phyloP scores from a whole-genome alignment of 2,329 filamentous ascomycete genomes.

The Aspergillus pseudoglaucus region DNA sequence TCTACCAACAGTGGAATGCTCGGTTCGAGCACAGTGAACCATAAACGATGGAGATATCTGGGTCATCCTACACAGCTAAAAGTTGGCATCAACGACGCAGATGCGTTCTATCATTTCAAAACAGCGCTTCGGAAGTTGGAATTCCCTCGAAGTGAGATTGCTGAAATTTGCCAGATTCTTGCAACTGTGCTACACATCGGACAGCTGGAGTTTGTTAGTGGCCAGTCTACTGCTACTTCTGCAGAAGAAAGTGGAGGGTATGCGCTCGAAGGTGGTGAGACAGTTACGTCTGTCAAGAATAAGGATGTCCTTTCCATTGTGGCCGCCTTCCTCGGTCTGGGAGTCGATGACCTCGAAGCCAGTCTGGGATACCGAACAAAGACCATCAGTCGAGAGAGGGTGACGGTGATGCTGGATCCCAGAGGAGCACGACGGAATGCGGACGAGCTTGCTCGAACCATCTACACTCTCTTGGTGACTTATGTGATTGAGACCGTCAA shows the following conservation, averaged over 20 bases:
- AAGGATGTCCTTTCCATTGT: slow-evolving; percentile 81
- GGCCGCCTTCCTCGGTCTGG: slow-evolving; percentile 89
- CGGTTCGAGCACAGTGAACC: slow-evolving; percentile 47
- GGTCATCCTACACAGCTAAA: slow-evolving; percentile 96
- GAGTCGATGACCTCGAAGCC: slow-evolving; percentile 71
- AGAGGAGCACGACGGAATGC: slow-evolving; percentile 84
- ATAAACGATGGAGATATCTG: slow-evolving; percentile 90
- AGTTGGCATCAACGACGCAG: slow-evolving; percentile 90
- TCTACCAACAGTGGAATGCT: slow-evolving; percentile 42
- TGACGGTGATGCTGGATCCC: slow-evolving; percentile 97
- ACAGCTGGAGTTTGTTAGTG: slow-evolving; percentile 86
- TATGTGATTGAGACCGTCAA: slow-evolving; percentile 93
- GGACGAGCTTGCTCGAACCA: slow-evolving; percentile 83
- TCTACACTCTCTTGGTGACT: slow-evolving; percentile 89
- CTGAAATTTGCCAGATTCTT: slow-evolving; percentile 91
- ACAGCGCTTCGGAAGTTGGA: slow-evolving; percentile 89
- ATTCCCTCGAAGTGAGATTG: slow-evolving; percentile 87
- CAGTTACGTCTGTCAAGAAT: slow-evolving; percentile 81
- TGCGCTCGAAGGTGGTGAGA: slow-evolving; percentile 87
- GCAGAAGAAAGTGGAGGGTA: slow-evolving; percentile 93
- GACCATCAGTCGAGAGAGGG: slow-evolving; percentile 89
- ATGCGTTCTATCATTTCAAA: slow-evolving; percentile 97
- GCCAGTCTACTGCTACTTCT: slow-evolving; percentile 67
- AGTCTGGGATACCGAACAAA: slow-evolving; percentile 95
- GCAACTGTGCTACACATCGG: slow-evolving; percentile 95